Base-by-base conservation (phyloP, 2,329 filamentous ascomycete genomes). In the Byssothecium circinans region DNA sequence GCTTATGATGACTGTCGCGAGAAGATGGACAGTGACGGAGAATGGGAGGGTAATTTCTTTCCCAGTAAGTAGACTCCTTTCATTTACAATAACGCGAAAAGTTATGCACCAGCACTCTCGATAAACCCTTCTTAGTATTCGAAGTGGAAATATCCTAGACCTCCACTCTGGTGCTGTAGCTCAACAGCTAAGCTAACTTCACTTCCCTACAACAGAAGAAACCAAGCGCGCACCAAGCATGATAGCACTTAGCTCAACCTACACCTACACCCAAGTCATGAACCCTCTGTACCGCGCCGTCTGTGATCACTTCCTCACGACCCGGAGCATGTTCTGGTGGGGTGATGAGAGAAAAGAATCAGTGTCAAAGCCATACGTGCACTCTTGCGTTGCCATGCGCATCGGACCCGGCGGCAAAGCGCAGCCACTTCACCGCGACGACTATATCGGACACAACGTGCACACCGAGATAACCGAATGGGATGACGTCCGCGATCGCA, bases 371-470 rank as follows among this genome's bases (percentile, higher is more conserved):
- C 63, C 65, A 4, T 54, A 67, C 14, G 51, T 54, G 41, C 50
- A 53, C 44, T 53, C 50, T 2, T 45, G 43, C 36, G 50, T 53
- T 6, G 50, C 50, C 1, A 46, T 56, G 45, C 37, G 50, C 11
- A 53, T 56, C 22, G 50, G 57, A 1, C 61, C 63, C 5, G 58
- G 62, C n/a, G 59, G 57, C 3, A 49, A 50, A 32, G 59, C 56
- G 3, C 64, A 68, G 42, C 49, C 47, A 4, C 54, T 69, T 6
- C 64, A 65, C 46, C 56, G 65, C 4, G 63, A 67, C 45, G 63
- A 68, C 43, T 53, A 57, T 38, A 62, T 62, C 30, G 57, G 63
- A 42, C 62, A 68, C 44, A 56, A 50, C 8, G 43, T 58, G 8
- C 52, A 60, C 15, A 47, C 52, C 1, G 48, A 55, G 20, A 37